A percentile compares a stretch with the other conserved stretches of the same genome.
Conservation (phyloP, 2,329 filamentous ascomycete species). For the Daldinia sp. region DNA sequence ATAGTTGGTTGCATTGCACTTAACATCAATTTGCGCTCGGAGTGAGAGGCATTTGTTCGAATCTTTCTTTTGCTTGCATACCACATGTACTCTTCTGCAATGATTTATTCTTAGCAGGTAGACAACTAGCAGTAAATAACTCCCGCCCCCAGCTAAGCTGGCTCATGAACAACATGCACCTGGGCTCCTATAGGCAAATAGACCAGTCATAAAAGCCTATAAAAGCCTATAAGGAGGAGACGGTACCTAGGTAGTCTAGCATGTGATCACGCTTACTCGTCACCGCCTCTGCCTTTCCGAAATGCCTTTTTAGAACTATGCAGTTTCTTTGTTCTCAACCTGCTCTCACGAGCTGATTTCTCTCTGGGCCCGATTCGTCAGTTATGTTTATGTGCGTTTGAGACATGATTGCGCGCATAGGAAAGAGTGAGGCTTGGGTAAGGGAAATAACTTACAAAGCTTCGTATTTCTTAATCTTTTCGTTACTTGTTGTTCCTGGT, state of each 20-base stretch:
- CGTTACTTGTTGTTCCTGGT: conserved; percentile 60
- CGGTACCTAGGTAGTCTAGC: neutral
- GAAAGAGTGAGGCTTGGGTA: neutral
- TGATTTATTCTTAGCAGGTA: neutral
- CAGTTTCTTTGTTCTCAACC: conserved; percentile 63
- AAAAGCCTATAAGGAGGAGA: neutral
- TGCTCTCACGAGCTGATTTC: conserved; percentile 59
- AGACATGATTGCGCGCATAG: neutral
- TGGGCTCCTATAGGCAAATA: neutral
- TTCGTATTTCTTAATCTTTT: conserved; percentile 63
- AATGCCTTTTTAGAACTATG: conserved; percentile 64
- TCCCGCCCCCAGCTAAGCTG: neutral
- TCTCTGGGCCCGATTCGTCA: conserved; percentile 54
- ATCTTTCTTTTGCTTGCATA: neutral
- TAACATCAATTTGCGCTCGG: neutral
- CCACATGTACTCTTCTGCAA: neutral
- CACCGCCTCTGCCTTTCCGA: conserved; percentile 53
- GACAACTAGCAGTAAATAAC: neutral
- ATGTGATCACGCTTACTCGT: conserved; percentile 31
- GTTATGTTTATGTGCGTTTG: neutral
- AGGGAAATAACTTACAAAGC: conserved; percentile 56
- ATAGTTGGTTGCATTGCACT: neutral
- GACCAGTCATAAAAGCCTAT: neutral
- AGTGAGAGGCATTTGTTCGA: neutral
- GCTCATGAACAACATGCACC: neutral